phyloP scores from a whole-genome alignment of 345 rosid species.

The Euphorbia tirucalli region DNA sequence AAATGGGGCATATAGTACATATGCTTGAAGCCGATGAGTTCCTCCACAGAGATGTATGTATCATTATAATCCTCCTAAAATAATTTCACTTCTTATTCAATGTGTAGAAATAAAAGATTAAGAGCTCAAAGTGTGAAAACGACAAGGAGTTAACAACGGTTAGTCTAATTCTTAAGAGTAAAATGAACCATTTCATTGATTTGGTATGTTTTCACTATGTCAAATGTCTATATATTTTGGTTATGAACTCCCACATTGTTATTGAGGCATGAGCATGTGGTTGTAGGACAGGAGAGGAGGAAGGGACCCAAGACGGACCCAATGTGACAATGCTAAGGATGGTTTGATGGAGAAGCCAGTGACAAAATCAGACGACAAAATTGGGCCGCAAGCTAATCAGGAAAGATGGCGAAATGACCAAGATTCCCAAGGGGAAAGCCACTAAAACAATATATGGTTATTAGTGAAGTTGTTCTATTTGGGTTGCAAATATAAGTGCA shows the following conservation, averaged over 20 bases:
- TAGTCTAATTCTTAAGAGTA: background rate
- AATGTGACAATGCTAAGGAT: conserved; percentile 14
- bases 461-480: conserved; percentile 3
- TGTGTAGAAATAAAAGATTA: no score
- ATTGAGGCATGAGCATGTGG: conserved; percentile 7
- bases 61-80: background rate
- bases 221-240: background rate
- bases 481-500: no score
- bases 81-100: background rate
- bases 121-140: no score
- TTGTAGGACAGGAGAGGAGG: conserved; percentile 44
- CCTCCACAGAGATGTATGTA: conserved; percentile 58
- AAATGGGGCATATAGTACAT: conserved; percentile 83
- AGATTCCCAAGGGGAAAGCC: conserved; percentile 23
- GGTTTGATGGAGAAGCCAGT: conserved; percentile 17
- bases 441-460: background rate
- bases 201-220: background rate
- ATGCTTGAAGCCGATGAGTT: conserved; percentile 92
- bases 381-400: conserved; percentile 12
- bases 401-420: conserved; percentile 23
- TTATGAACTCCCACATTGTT: no score
- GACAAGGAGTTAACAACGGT: no score
- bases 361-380: conserved; percentile 21
- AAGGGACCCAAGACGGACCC: conserved; percentile 29
- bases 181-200: background rate